Evolutionary conservation across 176 grass and related monocot species (phyloP).

Genomic region (Puya raimondii): DNA sequence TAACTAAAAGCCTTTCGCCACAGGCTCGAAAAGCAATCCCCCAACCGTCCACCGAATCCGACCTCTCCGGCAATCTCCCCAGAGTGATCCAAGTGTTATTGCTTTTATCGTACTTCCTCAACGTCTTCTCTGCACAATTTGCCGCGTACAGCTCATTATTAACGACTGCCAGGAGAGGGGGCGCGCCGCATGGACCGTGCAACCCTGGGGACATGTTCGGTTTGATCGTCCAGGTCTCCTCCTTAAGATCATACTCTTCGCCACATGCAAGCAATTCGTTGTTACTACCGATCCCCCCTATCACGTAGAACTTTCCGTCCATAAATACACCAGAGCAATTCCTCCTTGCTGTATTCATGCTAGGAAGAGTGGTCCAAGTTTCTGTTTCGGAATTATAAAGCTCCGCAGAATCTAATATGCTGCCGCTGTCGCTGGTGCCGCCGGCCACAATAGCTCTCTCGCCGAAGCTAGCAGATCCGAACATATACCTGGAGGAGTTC

Average conservation of each 20-base stretch:
- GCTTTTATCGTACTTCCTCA: conserved; percentile 65
- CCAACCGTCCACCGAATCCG: conserved; percentile 80
- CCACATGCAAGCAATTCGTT: conserved; percentile 50
- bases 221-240: conserved; percentile 41
- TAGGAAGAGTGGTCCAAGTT: conserved; percentile 44
- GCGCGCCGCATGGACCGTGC: conserved; percentile 44
- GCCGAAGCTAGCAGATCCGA: conserved; percentile 61
- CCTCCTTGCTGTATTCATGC: conserved; percentile 54
- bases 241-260: conserved; percentile 59
- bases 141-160: conserved; percentile 68
- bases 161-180: conserved; percentile 66
- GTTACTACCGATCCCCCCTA: conserved; percentile 47
- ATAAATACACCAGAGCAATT: conserved; percentile 71
- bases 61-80: conserved; percentile 55
- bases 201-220: conserved; percentile 59
- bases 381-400: conserved; percentile 61
- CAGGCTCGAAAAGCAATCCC: conserved; percentile 81
- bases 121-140: conserved; percentile 46
- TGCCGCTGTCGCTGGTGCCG: conserved; percentile 33
- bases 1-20: conserved; percentile 64
- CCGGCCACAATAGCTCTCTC: conserved; percentile 70
- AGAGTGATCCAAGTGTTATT: conserved; percentile 69
- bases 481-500: conserved; percentile 44
- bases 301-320: conserved; percentile 73
- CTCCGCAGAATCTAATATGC: conserved; percentile 53